Percentiles rank a stretch among this genome's conserved stretches.
These are phyloP conservation scores for Cryptococcus floricola DNA, from an alignment of 1,284 basidiomycete species.

Conservation along the genomic window DNA sequence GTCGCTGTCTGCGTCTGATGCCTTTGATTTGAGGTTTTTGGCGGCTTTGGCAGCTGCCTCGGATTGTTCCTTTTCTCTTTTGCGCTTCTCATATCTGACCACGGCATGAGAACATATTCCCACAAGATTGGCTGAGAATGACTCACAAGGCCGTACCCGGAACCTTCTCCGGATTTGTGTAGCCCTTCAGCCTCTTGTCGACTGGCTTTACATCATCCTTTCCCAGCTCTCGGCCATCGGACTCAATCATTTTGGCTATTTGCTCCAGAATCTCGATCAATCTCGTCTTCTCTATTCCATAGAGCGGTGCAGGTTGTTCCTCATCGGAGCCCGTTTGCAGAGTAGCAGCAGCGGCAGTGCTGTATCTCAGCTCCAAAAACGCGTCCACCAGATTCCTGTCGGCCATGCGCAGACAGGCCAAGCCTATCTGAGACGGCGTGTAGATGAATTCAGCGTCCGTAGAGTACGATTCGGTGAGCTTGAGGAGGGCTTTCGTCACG, in stretches of 20 bases:
- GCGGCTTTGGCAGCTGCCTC: conserved; percentile 32
- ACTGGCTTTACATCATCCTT: conserved; percentile 81
- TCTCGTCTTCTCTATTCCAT: conserved; percentile 32
- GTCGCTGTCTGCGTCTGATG: conserved; percentile 19
- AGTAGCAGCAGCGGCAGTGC: conserved; percentile 19
- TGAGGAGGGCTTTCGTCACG: conserved; percentile 23
- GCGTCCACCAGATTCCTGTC: conserved; percentile 59
- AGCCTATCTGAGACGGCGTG: conserved; percentile 86
- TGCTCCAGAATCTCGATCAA: conserved; percentile 53
- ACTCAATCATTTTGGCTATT: conserved; percentile 59
- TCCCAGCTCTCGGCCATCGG: conserved; percentile 60
- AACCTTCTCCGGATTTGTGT: conserved; percentile 91
- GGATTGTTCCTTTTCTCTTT: conserved; percentile 43
- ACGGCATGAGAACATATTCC: background rate
- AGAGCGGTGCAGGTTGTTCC: conserved; percentile 12
- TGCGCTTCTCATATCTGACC: conserved; percentile 47
- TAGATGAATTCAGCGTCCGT: conserved; percentile 91
- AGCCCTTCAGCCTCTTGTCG: conserved; percentile 74
- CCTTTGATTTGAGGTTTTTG: conserved; percentile 29
- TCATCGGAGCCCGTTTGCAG: background rate
- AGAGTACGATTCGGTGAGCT: conserved; percentile 69
- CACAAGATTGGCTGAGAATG: background rate
- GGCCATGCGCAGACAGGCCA: conserved; percentile 72
- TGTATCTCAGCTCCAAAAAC: conserved; percentile 59
- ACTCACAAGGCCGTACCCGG: conserved; percentile 69